Percentiles rank a stretch among this genome's conserved stretches.
Evolutionary conservation across 768 basidiomycete genomes (phyloP).

Genomic region (Sarcodon sp.): DNA sequence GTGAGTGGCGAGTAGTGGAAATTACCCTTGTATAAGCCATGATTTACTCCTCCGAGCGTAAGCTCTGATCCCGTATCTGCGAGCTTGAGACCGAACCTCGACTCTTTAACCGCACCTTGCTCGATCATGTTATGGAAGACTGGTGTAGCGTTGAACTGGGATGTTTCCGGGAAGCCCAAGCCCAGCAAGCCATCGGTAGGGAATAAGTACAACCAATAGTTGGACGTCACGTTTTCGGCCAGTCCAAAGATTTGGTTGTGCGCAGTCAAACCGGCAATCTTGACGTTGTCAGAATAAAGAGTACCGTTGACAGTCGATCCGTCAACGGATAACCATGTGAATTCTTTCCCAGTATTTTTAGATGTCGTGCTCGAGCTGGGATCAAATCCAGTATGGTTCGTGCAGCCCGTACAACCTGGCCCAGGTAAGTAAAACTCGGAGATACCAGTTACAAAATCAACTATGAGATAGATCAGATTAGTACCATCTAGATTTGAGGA

Average conservation of each 20-base stretch:
- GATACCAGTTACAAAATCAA: conserved; percentile 40
- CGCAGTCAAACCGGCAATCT: conserved; percentile 27
- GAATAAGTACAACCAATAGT: conserved; percentile 6
- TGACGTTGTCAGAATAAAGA: conserved; percentile 34
- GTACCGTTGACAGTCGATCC: conserved; percentile 30
- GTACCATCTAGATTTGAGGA: too few species aligned
- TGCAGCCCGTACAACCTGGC: conserved; percentile 21
- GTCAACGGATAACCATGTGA: conserved; percentile 34
- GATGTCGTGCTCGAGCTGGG: conserved; percentile 25
- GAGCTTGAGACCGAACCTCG: conserved; percentile 26
- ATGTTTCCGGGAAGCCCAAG: conserved; percentile 17
- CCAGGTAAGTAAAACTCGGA: conserved; percentile 36
- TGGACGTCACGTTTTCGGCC: conserved; percentile 11
- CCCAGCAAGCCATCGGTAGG: conserved; percentile 16
- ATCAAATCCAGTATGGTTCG: conserved; percentile 25
- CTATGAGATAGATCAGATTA: too few species aligned
- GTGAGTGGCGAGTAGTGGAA: conserved; percentile 20
- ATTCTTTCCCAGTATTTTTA: conserved; percentile 15
- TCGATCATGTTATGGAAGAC: conserved; percentile 17
- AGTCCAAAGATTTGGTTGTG: conserved; percentile 14
- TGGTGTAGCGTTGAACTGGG: conserved; percentile 12
- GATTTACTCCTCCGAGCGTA: conserved; percentile 27
- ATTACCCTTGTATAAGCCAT: conserved; percentile 23
- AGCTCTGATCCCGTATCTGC: conserved; percentile 20
- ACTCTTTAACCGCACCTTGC: conserved; percentile 9